Evolutionary conservation across 495 filamentous ascomycete species (phyloP), one percentile per base, ranked within the genome.

Genomic region (Neurospora sp.): DNA sequence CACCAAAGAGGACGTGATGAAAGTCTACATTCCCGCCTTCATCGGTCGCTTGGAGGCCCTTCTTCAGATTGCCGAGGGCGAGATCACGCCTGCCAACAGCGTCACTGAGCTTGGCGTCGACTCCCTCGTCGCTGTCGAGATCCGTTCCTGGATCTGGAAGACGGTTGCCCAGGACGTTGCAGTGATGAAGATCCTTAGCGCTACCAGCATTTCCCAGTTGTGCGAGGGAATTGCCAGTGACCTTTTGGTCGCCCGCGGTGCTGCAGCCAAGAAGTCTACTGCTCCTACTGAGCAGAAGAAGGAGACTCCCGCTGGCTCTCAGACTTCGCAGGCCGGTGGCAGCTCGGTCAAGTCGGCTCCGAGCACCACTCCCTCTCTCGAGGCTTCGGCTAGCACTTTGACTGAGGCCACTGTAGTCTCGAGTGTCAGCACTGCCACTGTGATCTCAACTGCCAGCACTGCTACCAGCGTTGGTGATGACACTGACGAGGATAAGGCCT

Each of bases 141-240:
- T 86, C 3, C 81, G 86, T 0, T 74, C 79, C 1, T 88, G 86
- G 86, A 79, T 84, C 39, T 79, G 80, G 69, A 85, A 84, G 77
- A 78, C 81, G 27, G 66, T 86, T 0, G 81, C 79, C 4, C 79
- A 78, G 11, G 84, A 88, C 46, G 73, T 89, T 2, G 84, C 85
- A 5, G 86, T 88, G 5, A 82, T 88, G 70, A 86, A 89, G 79
- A 83, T 88, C 41, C 71, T 89, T 4, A 77, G 82, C 8, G 84
- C 81, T 12, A 76, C 76, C 27, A 82, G 83, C 42, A 82, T 87
- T 71, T 11, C 54, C 16, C 74, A 78, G 20, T 71, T 85, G 73
- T 76, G 73, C 44, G 23, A 38, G 4, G 77, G 78, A 3, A 72
- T 78, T 20, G 78, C 71, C 14, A 9, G 12, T 16, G 54, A 66